Percentiles rank a stretch among this genome's conserved stretches.
Conservation (phyloP, 75 land plant genomes). For the Picea sitchensis region DNA sequence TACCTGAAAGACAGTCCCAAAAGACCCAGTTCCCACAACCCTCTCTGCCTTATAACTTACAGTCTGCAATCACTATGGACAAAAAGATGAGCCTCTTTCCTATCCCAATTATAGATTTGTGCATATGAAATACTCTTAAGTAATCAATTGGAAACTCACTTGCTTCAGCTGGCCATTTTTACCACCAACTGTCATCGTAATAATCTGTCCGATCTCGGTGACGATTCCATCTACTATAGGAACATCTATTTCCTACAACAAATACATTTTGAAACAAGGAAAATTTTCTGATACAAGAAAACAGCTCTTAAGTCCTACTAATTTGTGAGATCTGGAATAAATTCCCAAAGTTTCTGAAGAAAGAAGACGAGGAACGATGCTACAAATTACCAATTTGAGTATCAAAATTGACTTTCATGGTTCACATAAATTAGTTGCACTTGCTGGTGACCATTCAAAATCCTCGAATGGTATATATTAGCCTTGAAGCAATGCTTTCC, state of each 20-base stretch:
- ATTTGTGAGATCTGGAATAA: not conserved
- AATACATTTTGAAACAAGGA: not conserved
- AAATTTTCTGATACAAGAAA: not conserved
- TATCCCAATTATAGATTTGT: not conserved
- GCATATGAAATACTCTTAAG: not conserved
- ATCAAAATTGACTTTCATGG: not conserved
- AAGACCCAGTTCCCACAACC: conserved; percentile 67
- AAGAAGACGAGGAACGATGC: not conserved
- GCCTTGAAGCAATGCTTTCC: not conserved
- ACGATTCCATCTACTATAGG: conserved; percentile 76
- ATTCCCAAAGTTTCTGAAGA: not conserved
- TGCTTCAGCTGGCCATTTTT: conserved; percentile 87
- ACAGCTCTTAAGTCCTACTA: not conserved
- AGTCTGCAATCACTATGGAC: conserved; percentile 31
- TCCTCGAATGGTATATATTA: not conserved
- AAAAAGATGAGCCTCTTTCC: not conserved
- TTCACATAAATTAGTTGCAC: not conserved
- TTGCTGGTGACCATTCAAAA: not conserved
- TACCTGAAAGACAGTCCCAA: conserved; percentile 70
- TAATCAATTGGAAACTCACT: conserved; percentile 35
- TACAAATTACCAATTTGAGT: not conserved
- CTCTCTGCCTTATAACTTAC: conserved; percentile 72
- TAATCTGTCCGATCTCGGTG: conserved; percentile 88
- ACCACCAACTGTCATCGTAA: conserved; percentile 73
- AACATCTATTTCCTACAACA: conserved; percentile 57